Evolutionary conservation across 345 rosid genomes (phyloP), one percentile per base, ranked within the genome.

Genomic region (Gossypioides kirkii): DNA sequence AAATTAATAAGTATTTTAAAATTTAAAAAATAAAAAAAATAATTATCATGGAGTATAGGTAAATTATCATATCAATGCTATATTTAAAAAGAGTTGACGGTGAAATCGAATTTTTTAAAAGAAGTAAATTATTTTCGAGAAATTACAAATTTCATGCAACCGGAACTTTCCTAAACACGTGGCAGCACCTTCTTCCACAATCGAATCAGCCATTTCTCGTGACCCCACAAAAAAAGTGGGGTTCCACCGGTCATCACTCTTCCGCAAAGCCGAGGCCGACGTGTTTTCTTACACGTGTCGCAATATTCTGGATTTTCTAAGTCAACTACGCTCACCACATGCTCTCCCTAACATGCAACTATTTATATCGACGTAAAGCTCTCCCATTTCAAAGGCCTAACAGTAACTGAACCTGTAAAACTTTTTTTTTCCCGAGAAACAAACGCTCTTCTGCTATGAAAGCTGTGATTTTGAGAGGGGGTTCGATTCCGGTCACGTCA

Each of bases 381-480:
- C 53, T 47, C 61, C n/a, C 1, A 3, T 9, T 55, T 55, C 28
- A 71, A 38, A 10, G n/a, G 41, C 0, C 23, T 23, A 60, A 71
- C 59, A 6, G 26, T 54, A 54, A 71, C 56, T 16, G 2, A 16
- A 41, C 3, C 12, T 50, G 14, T 7, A 8, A 55, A 55, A 10
- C 10, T 3, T 22, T 5, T 5, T 0, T 32, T 32, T 32, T 32
- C 1, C 7, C 7, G 38, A 32, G 26, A 18, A 63, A 68, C 43
- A 11, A 4, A 25, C 42, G n/a, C 2, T 36, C 18, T 49, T 49
- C 38, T 43, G 77, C 76, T 69, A 93, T 91, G 98, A 81, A 86
- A 75, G 80, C 87, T 71, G 49, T 77, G 68, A 71, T 90, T 61
- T 13, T 86, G 36, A 79, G 96, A 79, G 79, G 89, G 69, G 88